These are phyloP conservation scores for Dendrocalamus latiflorus DNA, from an alignment of 202 grass and related monocot genomes.

Conservation along the genomic window DNA sequence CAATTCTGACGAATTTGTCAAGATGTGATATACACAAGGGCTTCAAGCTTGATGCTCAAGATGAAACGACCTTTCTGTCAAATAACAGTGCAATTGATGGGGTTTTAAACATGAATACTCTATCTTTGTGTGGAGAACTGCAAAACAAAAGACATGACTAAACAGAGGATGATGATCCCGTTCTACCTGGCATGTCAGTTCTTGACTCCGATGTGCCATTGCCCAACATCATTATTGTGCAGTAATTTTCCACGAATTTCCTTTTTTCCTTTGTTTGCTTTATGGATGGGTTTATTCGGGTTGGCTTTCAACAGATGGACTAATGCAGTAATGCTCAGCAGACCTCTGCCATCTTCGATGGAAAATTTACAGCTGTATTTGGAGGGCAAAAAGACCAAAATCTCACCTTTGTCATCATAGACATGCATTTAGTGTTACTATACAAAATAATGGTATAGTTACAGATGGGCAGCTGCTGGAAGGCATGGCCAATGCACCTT, in stretches of 20 bases:
- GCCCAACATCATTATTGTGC: background rate
- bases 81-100: background rate
- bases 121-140: slow-evolving; percentile 7
- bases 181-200: slow-evolving; percentile 12
- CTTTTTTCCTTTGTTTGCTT: background rate
- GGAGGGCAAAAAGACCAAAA: background rate
- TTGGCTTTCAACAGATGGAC: background rate
- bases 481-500: background rate
- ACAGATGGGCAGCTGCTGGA: slow-evolving; percentile 31
- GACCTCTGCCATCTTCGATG: background rate
- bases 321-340: background rate
- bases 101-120: background rate
- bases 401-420: slow-evolving; percentile 1
- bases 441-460: slow-evolving; percentile 62
- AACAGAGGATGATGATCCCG: background rate
- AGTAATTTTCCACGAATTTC: background rate
- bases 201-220: background rate
- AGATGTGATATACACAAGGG: slow-evolving; percentile 35
- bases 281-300: background rate
- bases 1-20: slow-evolving; percentile 19
- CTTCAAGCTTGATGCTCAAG: slow-evolving; percentile 9
- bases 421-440: slow-evolving; percentile 30
- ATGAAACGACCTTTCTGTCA: background rate
- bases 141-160: background rate
- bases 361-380: slow-evolving; percentile 24